phyloP scores from a whole-genome alignment of 805 yeast species.

The Candida arabinofermentans region DNA sequence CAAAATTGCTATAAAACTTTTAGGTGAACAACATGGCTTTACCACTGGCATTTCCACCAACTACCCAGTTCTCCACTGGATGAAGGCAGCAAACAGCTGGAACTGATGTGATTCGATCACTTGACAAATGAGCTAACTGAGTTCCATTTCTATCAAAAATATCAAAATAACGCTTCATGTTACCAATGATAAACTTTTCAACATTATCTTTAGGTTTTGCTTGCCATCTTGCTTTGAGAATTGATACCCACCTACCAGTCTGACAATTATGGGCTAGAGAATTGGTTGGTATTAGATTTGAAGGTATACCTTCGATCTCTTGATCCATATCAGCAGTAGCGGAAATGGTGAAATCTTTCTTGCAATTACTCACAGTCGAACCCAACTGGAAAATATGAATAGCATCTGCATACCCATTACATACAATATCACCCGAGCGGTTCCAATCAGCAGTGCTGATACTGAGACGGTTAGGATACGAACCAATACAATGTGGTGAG shows the following conservation, averaged over 20 bases:
- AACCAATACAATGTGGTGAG: conserved; percentile 52
- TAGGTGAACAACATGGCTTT: conserved; percentile 60
- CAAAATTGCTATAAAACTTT: background rate
- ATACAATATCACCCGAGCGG: conserved; percentile 61
- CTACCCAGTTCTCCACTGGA: conserved; percentile 83
- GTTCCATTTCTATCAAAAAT: conserved; percentile 73
- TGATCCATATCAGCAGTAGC: conserved; percentile 13
- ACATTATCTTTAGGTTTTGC: conserved; percentile 60
- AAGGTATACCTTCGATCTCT: conserved; percentile 27
- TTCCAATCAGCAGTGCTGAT: conserved; percentile 86
- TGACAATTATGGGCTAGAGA: conserved; percentile 87
- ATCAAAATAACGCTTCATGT: conserved; percentile 87
- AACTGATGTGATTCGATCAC: conserved; percentile 69
- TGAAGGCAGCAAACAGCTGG: conserved; percentile 89
- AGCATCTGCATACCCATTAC: conserved; percentile 91
- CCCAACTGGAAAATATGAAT: conserved; percentile 65
- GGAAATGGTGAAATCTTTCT: conserved; percentile 2
- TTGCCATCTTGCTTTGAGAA: conserved; percentile 87
- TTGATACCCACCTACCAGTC: conserved; percentile 96
- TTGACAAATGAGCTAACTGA: conserved; percentile 69
- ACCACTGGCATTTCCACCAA: conserved; percentile 94
- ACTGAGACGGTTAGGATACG: conserved; percentile 71
- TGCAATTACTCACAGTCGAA: conserved; percentile 21
- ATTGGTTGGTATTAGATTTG: conserved; percentile 53
- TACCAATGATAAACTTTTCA: conserved; percentile 86